Percentiles rank a stretch among this genome's conserved stretches.
These are phyloP conservation scores for Spergularia azorica DNA, from an alignment of 179 eudicot species.

Conservation along the genomic window DNA sequence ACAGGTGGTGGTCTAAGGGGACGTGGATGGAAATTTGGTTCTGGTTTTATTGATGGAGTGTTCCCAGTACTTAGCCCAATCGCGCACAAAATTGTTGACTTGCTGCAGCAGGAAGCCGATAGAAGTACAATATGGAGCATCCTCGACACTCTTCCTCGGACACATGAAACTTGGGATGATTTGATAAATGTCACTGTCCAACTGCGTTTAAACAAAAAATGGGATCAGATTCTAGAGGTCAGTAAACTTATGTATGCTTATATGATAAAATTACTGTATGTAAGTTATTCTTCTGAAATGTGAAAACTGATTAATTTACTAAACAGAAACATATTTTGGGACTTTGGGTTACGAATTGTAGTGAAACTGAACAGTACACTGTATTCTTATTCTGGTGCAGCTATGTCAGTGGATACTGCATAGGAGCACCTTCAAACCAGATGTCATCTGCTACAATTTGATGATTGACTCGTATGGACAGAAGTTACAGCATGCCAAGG, in stretches of 20 bases:
- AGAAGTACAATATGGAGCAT: slow-evolving; percentile 50
- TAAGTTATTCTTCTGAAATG: no score
- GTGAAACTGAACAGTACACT: no score
- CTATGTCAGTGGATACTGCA: slow-evolving; percentile 74
- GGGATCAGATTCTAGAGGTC: slow-evolving; percentile 73
- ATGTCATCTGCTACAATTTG: slow-evolving; percentile 72
- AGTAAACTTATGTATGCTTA: slow-evolving; percentile 9
- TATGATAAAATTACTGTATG: neutral
- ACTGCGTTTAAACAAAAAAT: slow-evolving; percentile 64
- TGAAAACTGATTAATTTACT: no score
- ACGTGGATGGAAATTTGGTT: slow-evolving; percentile 88
- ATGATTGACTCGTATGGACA: slow-evolving; percentile 86
- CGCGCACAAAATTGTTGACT: slow-evolving; percentile 59
- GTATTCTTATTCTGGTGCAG: slow-evolving; percentile 32
- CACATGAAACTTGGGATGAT: slow-evolving; percentile 80
- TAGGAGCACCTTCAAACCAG: slow-evolving; percentile 68
- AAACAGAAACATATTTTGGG: no score
- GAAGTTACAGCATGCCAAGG: slow-evolving; percentile 49
- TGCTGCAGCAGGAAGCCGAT: slow-evolving; percentile 59
- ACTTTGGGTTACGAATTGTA: no score
- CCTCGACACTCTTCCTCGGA: slow-evolving; percentile 64
- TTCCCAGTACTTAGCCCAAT: slow-evolving; percentile 81
- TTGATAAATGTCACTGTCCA: slow-evolving; percentile 67
- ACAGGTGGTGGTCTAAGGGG: slow-evolving; percentile 84
- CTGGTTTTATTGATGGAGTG: slow-evolving; percentile 87